Percentiles rank a stretch among this genome's conserved stretches.
Conservation (phyloP, 768 basidiomycete species). For the Kwoniella heveanensis region DNA sequence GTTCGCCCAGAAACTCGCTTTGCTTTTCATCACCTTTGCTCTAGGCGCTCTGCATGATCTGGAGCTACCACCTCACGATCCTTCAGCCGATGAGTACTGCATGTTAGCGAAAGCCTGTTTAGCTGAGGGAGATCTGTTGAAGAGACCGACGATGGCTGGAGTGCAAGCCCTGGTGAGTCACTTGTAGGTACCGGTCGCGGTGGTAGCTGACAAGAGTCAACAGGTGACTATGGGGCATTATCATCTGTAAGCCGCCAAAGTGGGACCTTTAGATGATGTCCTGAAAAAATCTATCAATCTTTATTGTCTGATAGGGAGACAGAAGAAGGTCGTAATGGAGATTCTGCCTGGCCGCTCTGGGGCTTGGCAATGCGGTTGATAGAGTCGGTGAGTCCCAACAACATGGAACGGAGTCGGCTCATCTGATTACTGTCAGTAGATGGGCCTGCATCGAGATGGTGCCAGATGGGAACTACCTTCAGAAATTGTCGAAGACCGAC, state of each 20-base stretch:
- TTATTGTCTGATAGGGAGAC: no score
- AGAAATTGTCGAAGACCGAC: slow-evolving; percentile 18
- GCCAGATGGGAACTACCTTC: slow-evolving; percentile 19
- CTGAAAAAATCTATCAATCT: no score
- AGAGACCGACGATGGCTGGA: slow-evolving; percentile 23
- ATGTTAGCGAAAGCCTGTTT: slow-evolving; percentile 19
- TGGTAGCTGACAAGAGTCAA: background rate
- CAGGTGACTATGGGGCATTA: slow-evolving; percentile 4
- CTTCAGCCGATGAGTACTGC: slow-evolving; percentile 10
- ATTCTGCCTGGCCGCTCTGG: slow-evolving; percentile 40
- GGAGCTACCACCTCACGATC: slow-evolving; percentile 20
- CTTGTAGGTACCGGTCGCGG: background rate
- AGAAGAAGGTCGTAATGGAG: slow-evolving; percentile 33
- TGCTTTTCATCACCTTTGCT: slow-evolving; percentile 21
- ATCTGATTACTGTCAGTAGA: slow-evolving; percentile 5
- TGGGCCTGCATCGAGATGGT: slow-evolving; percentile 26
- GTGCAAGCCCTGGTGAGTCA: slow-evolving; percentile 26
- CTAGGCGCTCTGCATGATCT: slow-evolving; percentile 26
- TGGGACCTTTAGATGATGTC: slow-evolving; percentile 11
- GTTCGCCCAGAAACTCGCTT: slow-evolving; percentile 17
- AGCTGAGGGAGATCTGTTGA: slow-evolving; percentile 22
- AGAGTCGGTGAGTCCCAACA: slow-evolving; percentile 22
- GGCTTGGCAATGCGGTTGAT: slow-evolving; percentile 28
- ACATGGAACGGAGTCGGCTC: background rate
- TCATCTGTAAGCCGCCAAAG: slow-evolving; percentile 9